phyloP scores from a whole-genome alignment of 495 filamentous ascomycete species.

The Haplographium delicatum region DNA sequence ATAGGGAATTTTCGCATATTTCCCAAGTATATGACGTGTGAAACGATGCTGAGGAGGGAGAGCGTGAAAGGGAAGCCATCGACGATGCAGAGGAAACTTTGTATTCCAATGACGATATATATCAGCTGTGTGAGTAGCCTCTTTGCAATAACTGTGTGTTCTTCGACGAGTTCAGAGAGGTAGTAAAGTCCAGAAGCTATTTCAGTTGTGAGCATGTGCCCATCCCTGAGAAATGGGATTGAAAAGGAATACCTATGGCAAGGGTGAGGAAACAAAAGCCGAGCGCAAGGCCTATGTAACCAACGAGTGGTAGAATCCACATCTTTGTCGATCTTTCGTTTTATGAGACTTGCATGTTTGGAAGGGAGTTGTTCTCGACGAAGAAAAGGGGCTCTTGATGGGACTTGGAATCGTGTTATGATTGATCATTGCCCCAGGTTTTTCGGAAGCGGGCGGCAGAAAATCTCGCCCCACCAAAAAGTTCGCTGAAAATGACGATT shows the following conservation, averaged over 20 bases:
- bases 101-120: conserved; percentile 72
- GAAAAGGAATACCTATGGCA: conserved; percentile 64
- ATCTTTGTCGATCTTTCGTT: conserved; percentile 38
- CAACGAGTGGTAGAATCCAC: conserved; percentile 89
- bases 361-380: neutral
- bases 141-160: conserved; percentile 86
- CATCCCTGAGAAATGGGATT: neutral
- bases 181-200: conserved; percentile 95
- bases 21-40: conserved; percentile 82
- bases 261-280: conserved; percentile 92
- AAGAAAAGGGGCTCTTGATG: neutral
- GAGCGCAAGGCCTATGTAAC: conserved; percentile 79
- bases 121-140: conserved; percentile 78
- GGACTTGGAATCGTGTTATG: neutral
- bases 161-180: conserved; percentile 94
- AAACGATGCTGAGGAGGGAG: conserved; percentile 68
- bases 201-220: conserved; percentile 4
- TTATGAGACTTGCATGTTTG: conserved; percentile 24
- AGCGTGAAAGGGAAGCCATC: conserved; percentile 78
- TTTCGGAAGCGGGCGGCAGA: conserved; percentile 2
- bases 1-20: conserved; percentile 85
- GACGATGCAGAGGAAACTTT: conserved; percentile 67
- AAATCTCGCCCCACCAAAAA: conserved; percentile 12
- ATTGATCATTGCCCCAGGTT: neutral
- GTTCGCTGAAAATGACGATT: neutral